Evolutionary conservation across 148 eudicot species (phyloP).

Genomic region (Oxyria digyna): DNA sequence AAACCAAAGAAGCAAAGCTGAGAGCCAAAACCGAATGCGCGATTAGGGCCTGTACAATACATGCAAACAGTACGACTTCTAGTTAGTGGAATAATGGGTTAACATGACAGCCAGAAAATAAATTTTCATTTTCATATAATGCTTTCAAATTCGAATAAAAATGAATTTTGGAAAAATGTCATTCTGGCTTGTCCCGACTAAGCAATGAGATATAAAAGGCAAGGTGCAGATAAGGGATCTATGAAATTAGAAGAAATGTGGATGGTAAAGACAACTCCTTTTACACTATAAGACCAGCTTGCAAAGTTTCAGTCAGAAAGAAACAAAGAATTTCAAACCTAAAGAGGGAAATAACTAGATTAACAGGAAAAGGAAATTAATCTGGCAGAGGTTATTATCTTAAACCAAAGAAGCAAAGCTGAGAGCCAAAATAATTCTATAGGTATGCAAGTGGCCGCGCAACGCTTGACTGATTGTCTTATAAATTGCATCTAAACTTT

Average conservation of each 20-base stretch:
- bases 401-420: too few species aligned
- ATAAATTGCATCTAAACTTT: neutral
- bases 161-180: too few species aligned
- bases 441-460: neutral
- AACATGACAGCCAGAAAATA: neutral
- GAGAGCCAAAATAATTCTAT: too few species aligned
- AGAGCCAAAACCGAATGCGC: slow-evolving; percentile 98
- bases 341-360: neutral
- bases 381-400: too few species aligned
- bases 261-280: neutral
- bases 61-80: neutral
- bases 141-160: too few species aligned
- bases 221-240: neutral
- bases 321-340: too few species aligned
- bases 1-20: too few species aligned
- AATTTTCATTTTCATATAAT: too few species aligned
- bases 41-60: slow-evolving; percentile 57
- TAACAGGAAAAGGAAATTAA: neutral
- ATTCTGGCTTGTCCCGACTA: neutral
- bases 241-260: neutral
- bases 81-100: neutral
- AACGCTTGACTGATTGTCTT: neutral
- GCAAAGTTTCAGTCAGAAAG: neutral
- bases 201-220: neutral
- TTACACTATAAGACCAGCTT: neutral